A percentile compares a stretch with the other conserved stretches of the same genome.
phyloP scores from a whole-genome alignment of 352 stramenopile genomes.

The Pilasporangium apinafurcum region DNA sequence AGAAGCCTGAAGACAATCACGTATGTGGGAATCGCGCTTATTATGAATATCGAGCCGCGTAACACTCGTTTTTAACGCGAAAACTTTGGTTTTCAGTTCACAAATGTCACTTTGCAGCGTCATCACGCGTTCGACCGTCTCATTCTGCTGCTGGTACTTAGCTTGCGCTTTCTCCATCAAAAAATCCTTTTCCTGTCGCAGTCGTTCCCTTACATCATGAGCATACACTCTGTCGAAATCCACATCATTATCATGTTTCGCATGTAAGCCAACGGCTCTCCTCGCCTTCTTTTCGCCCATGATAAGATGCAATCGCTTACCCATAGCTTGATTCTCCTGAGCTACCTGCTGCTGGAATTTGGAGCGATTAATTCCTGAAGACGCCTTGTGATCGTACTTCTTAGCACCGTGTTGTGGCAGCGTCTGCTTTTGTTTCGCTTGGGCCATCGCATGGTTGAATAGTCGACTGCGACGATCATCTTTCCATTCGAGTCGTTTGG shows the following conservation, averaged over 20 bases:
- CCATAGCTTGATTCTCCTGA: slow-evolving; percentile 47
- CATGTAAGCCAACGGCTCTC: neutral
- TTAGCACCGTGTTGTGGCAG: slow-evolving; percentile 31
- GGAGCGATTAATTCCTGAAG: slow-evolving; percentile 49
- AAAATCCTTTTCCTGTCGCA: slow-evolving; percentile 48
- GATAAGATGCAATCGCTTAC: slow-evolving; percentile 41
- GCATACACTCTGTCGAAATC: slow-evolving; percentile 44
- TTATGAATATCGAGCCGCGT: slow-evolving; percentile 40
- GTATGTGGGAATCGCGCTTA: slow-evolving; percentile 52
- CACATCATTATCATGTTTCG: slow-evolving; percentile 21
- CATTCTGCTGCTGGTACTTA: slow-evolving; percentile 50
- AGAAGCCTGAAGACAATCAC: slow-evolving; percentile 27
- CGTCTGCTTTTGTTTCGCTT: slow-evolving; percentile 33
- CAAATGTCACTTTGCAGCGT: slow-evolving; percentile 36
- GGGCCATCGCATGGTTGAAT: slow-evolving; percentile 13
- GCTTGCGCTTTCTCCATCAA: slow-evolving; percentile 49
- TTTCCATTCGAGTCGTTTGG: slow-evolving; percentile 40
- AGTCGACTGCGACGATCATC: slow-evolving; percentile 17
- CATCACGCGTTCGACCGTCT: slow-evolving; percentile 46
- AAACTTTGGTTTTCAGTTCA: slow-evolving; percentile 26
- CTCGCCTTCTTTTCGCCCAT: neutral
- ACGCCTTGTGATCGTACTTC: slow-evolving; percentile 45
- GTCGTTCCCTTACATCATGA: slow-evolving; percentile 28
- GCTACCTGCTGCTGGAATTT: slow-evolving; percentile 48
- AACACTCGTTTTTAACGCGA: slow-evolving; percentile 25